Conservation (phyloP, 371 early-diverging fungal genomes). For the Amoeboradix gromovi region DNA sequence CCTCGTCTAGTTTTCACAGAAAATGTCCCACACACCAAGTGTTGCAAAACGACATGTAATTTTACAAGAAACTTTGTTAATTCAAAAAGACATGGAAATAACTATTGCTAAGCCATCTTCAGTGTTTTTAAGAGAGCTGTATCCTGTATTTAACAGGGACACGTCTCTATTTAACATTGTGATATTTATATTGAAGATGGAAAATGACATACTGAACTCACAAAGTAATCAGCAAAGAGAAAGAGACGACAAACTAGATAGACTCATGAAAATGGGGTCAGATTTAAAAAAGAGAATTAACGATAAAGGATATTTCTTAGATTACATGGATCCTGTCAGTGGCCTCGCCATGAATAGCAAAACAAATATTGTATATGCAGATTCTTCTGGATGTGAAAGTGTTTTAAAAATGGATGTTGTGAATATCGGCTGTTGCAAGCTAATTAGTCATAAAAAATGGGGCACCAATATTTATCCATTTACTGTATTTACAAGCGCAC, state of each 20-base stretch:
- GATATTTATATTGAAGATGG: neutral
- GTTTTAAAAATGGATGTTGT: conserved; percentile 38
- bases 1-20: no score
- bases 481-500: conserved; percentile 51
- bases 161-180: neutral
- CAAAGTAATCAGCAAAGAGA: neutral
- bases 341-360: conserved; percentile 36
- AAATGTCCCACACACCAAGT: no score
- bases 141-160: neutral
- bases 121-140: neutral
- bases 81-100: neutral
- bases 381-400: conserved; percentile 41
- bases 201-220: neutral
- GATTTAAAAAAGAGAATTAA: neutral
- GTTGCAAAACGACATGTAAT: no score
- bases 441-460: conserved; percentile 55
- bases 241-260: neutral
- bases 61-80: neutral
- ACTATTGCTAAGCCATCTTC: neutral
- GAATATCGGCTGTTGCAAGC: conserved; percentile 48
- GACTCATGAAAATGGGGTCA: neutral
- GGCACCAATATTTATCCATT: conserved; percentile 55
- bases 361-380: conserved; percentile 29
- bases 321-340: conserved; percentile 69
- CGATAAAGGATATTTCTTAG: conserved; percentile 41